Conservation (phyloP, 2,329 filamentous ascomycete species). For the Trichoderma hamatum region DNA sequence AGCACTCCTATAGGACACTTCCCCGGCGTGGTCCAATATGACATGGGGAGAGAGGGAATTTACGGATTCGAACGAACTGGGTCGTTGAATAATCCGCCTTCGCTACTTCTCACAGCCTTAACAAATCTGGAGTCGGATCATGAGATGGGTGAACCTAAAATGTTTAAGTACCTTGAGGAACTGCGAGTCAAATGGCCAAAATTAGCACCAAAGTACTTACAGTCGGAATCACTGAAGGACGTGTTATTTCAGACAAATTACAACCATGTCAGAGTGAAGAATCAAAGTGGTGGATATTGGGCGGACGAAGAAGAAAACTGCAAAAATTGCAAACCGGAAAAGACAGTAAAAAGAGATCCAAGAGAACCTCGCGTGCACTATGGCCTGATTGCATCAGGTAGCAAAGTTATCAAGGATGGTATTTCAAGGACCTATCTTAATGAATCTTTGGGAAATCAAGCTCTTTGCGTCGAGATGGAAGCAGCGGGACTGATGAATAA, state of each 20-base stretch:
- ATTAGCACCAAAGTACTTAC: slow-evolving; percentile 18
- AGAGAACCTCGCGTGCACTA: slow-evolving; percentile 29
- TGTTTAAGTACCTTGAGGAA: slow-evolving; percentile 1
- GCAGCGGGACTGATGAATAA: slow-evolving; percentile 31
- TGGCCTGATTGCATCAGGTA: slow-evolving; percentile 34
- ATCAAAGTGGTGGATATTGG: neutral
- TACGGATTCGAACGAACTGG: slow-evolving; percentile 25
- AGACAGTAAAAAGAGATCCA: neutral
- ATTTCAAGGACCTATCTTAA: slow-evolving; percentile 25
- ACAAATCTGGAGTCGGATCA: slow-evolving; percentile 27
- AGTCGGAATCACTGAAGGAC: slow-evolving; percentile 28
- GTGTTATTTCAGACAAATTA: slow-evolving; percentile 24
- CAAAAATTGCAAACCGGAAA: neutral
- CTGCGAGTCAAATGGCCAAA: slow-evolving; percentile 15
- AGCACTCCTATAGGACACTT: slow-evolving; percentile 29
- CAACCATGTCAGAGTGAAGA: slow-evolving; percentile 13
- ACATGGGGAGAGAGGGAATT: slow-evolving; percentile 29
- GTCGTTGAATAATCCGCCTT: slow-evolving; percentile 26
- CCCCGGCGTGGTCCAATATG: slow-evolving; percentile 34
- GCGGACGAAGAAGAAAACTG: neutral
- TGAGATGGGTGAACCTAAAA: slow-evolving; percentile 3
- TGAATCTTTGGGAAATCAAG: neutral
- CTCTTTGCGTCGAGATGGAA: slow-evolving; percentile 35
- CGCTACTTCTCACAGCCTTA: slow-evolving; percentile 27
- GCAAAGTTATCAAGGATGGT: slow-evolving; percentile 30